Conservation (phyloP, 2,329 filamentous ascomycete genomes). For the Plectosphaerella sp. region DNA sequence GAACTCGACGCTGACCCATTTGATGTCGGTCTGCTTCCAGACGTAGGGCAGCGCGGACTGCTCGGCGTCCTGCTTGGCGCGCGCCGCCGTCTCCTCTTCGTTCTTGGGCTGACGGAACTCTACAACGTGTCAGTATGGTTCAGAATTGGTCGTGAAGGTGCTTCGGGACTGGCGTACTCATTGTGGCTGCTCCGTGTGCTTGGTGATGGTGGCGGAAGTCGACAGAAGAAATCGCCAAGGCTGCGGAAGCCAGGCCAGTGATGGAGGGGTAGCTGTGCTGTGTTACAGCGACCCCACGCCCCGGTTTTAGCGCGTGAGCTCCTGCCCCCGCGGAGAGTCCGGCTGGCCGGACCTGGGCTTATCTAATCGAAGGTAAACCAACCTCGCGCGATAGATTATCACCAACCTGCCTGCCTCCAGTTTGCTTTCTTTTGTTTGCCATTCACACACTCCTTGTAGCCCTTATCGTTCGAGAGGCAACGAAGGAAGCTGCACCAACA, state of each 20-base stretch:
- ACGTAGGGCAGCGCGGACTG: conserved; percentile 93
- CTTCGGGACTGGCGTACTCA: background rate
- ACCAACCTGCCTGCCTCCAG: too few relatives aligned
- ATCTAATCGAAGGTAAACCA: background rate
- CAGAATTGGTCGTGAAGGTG: background rate
- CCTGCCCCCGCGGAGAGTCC: background rate
- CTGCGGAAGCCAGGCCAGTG: background rate
- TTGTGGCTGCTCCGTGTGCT: background rate
- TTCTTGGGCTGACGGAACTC: conserved; percentile 41
- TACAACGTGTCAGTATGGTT: conserved; percentile 13
- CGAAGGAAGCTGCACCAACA: too few relatives aligned
- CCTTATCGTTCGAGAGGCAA: too few relatives aligned
- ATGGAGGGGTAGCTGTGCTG: conserved; percentile 1
- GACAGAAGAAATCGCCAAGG: background rate
- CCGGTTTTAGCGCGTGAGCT: background rate
- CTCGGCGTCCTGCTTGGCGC: conserved; percentile 75
- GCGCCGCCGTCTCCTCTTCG: conserved; percentile 53
- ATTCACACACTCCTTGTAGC: too few relatives aligned
- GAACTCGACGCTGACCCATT: conserved; percentile 77
- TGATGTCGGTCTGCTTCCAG: conserved; percentile 84
- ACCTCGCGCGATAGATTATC: background rate
- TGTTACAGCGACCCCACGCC: too few relatives aligned
- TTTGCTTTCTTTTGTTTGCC: too few relatives aligned
- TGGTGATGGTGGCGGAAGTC: background rate
- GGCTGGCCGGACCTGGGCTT: background rate